These are phyloP conservation scores for Zelopaecilomyces penicillatus DNA, from an alignment of 2,329 filamentous ascomycete species.

Conservation along the genomic window DNA sequence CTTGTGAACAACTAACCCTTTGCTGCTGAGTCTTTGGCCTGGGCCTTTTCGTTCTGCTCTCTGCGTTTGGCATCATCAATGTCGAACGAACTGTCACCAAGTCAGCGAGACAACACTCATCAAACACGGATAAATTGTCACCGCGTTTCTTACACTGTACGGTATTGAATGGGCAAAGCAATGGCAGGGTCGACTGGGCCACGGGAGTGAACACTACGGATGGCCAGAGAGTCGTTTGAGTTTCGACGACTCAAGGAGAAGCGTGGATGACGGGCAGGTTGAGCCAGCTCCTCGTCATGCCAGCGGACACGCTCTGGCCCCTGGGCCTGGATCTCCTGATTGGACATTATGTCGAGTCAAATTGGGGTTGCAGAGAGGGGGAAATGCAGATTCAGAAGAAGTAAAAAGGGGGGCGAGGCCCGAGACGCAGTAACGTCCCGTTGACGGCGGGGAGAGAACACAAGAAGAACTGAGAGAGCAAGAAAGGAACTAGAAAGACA, in stretches of 20 bases:
- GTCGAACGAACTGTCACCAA: conserved; percentile 35
- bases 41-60: conserved; percentile 27
- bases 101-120: neutral
- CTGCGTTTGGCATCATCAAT: conserved; percentile 47
- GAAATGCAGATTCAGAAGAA: neutral
- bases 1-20: conserved; percentile 27
- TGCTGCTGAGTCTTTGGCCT: conserved; percentile 35
- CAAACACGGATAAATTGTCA: neutral
- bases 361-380: neutral
- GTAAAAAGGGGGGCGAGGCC: neutral
- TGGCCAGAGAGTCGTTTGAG: conserved; percentile 33
- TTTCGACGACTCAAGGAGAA: conserved; percentile 11
- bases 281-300: conserved; percentile 27
- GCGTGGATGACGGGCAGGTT: conserved; percentile 12
- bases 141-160: conserved; percentile 37
- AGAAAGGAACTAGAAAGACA: neutral
- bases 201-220: conserved; percentile 28
- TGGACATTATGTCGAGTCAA: conserved; percentile 7
- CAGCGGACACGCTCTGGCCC: conserved; percentile 25
- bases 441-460: neutral
- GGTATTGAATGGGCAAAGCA: conserved; percentile 44
- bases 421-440: neutral
- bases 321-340: conserved; percentile 9
- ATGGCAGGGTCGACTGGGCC: conserved; percentile 16
- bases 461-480: neutral